Percentiles rank a stretch among this genome's conserved stretches.
These are phyloP conservation scores for Saccharata proteae DNA, from an alignment of 2,329 filamentous ascomycete species.

Conservation along the genomic window DNA sequence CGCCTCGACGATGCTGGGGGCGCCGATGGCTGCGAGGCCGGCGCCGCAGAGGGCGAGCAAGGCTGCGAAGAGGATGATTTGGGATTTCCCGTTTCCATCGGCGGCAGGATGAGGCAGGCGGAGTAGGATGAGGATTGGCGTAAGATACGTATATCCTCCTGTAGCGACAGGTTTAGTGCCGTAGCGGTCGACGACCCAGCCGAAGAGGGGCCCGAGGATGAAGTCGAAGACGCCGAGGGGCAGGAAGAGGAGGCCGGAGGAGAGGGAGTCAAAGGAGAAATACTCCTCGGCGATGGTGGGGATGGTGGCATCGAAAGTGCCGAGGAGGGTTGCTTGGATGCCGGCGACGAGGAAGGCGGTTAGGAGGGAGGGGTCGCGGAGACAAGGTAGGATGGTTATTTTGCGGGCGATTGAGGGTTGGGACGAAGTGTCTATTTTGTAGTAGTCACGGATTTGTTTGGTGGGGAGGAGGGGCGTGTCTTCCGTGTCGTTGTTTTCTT, in stretches of 20 bases:
- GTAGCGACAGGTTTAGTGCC: conserved; percentile 34
- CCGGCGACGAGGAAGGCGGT: conserved; percentile 26
- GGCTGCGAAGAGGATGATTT: conserved; percentile 4
- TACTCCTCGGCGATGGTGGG: conserved; percentile 30
- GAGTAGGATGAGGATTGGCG: conserved; percentile 30
- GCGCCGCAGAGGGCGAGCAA: conserved; percentile 37
- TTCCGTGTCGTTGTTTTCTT: conserved; percentile 1
- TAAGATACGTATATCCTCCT: conserved; percentile 27
- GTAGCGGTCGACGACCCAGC: conserved; percentile 35
- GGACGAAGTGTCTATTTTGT: conserved; percentile 3
- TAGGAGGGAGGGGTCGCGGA: conserved; percentile 22
- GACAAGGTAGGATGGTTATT: conserved; percentile 36
- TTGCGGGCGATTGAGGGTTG: conserved; percentile 4
- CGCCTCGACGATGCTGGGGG: conserved; percentile 46
- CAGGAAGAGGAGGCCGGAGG: conserved; percentile 33
- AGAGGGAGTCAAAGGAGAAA: conserved; percentile 33
- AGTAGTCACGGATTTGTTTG: conserved; percentile 6
- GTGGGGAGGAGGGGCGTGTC: conserved; percentile 3
- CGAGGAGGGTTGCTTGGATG: conserved; percentile 31
- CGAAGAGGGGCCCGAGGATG: conserved; percentile 34
- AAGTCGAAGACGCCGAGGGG: conserved; percentile 33
- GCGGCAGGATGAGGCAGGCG: conserved; percentile 25
- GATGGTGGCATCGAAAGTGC: conserved; percentile 36
- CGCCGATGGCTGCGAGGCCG: conserved; percentile 41
- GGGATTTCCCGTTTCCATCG: conserved; percentile 18